Evolutionary conservation across 148 eudicot species (phyloP), one percentile per base, ranked within the genome.

Genomic region (Spergularia marina): DNA sequence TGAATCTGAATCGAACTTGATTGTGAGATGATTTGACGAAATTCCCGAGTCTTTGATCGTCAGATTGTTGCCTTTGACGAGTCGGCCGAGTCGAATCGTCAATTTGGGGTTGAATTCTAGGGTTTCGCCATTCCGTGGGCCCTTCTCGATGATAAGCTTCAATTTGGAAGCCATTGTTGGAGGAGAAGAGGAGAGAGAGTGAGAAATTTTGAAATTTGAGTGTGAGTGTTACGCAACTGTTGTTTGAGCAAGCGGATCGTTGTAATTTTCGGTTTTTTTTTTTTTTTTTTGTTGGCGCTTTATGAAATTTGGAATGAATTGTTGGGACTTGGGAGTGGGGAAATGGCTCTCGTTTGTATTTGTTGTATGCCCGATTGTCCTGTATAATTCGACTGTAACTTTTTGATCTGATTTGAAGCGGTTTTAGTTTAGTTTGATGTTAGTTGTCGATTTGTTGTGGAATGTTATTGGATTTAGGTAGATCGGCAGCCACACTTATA

Each of bases 11-110:
- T 86, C 82, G 75, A 80, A 87, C 39, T 73, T 72, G 66, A 94
- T 87, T 4, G 20, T 0, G 18, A 91, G 81, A 73, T 90, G 98
- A 51, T 91, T 87, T 69, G 98, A 82, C 55, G 98, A 94, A 65
- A 94, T 84, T 0, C 95, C 98, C 1, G 83, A 62, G 73, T 94
- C 98, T 82, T 91, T 94, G 81, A 94, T 83, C 0, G 87, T 17
- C 6, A 94, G 6, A 4, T 85, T 86, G 83, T 89, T 91, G 71
- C 97, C 97, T 0, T 84, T 82, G 52, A 82, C 86, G 6, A 88
- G 53, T 14, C 98, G 76, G 36, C 98, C 98, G 51, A 94, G 77
- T 34, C 75, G 74, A 73, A 94, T 60, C 0, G 73, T 15, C 10
- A 88, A 64, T 36, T 76, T 63, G 0, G 89, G 77, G 16, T 23